Evolutionary conservation across 2,329 filamentous ascomycete genomes (phyloP), one percentile per base, ranked within the genome.

Genomic region (Mycosphaerella sp.): DNA sequence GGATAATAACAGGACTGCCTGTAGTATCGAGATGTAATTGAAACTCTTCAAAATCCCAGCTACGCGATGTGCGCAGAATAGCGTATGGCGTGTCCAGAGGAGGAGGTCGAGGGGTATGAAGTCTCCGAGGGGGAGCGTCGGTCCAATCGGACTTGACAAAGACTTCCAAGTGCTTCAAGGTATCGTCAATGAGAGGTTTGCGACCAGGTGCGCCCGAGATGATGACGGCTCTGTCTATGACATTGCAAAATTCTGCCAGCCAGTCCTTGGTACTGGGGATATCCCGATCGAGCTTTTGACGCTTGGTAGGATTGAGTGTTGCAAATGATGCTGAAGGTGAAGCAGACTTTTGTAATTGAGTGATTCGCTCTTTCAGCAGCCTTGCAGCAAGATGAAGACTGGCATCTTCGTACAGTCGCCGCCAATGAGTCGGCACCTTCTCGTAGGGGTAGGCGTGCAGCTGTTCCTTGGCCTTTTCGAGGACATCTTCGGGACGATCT

Each of bases 221-320:
- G 44, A 95, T 88, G 43, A 95, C 71, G 0, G 86, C 84, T 68
- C 84, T 82, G 64, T 96, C 91, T 1, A 97, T 76, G 1, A 78
- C 72, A 50, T 78, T 77, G 34, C 95, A 79, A 1, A 86, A 74
- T 1, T 76, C 45, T n/a, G 41, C 39, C 4, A 58, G 44, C 48
- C 50, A 53, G 12, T 26, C 14, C 11, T 52, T 14, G 17, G 39
- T 40, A 7, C n/a, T n/a, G 36, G 49, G 21, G 32, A 21, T 36
- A 10, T 7, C 8, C 5, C 14, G 8, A 14, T 29, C 32, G 31
- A 54, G 36, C 42, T 31, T 53, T 4, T 36, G 21, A n/a, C 48
- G 43, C 32, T 52, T 40, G 11, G 39, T 40, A 21, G 38, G 29
- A 17, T 46, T 43, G 6, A 29, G 3, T 11, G 17, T 39, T 1